Percentiles rank a stretch among this genome's conserved stretches.
Conservation (phyloP, 176 grass and related monocot species). For the Eragrostis nindensis region DNA sequence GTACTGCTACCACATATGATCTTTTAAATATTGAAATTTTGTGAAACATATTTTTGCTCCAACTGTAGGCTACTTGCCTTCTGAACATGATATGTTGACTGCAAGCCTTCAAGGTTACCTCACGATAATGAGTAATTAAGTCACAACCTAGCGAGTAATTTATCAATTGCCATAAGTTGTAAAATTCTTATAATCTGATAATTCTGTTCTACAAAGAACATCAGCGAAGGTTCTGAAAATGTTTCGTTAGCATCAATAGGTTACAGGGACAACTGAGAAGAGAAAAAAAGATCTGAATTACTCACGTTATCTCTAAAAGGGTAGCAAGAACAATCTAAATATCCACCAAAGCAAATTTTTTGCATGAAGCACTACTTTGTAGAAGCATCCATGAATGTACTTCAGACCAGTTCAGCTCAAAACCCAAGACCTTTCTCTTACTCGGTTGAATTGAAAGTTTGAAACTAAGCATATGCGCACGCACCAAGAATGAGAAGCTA, state of each 20-base stretch:
- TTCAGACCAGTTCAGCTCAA: slow-evolving; percentile 23
- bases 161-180: slow-evolving; percentile 33
- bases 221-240: slow-evolving; percentile 16
- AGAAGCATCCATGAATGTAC: slow-evolving; percentile 27
- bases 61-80: slow-evolving; percentile 21
- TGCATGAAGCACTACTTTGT: slow-evolving; percentile 12
- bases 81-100: not conserved
- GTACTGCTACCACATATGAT: not conserved
- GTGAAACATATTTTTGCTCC: not conserved
- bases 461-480: slow-evolving; percentile 11
- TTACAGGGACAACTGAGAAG: slow-evolving; percentile 5
- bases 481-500: slow-evolving; percentile 15
- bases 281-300: slow-evolving; percentile 25
- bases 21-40: not conserved
- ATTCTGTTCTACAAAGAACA: slow-evolving; percentile 30
- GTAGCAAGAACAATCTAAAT: slow-evolving; percentile 6
- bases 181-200: slow-evolving; percentile 22
- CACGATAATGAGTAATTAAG: slow-evolving; percentile 26
- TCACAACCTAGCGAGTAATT: slow-evolving; percentile 22
- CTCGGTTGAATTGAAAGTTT: slow-evolving; percentile 11
- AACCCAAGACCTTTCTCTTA: slow-evolving; percentile 2
- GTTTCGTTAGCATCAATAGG: not conserved
- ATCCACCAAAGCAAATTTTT: not conserved
- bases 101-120: not conserved
- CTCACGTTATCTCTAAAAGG: slow-evolving; percentile 4